Percentiles rank a stretch among this genome's conserved stretches.
Evolutionary conservation across 768 basidiomycete genomes (phyloP).

Genomic region (Psilocybe cyanescens): DNA sequence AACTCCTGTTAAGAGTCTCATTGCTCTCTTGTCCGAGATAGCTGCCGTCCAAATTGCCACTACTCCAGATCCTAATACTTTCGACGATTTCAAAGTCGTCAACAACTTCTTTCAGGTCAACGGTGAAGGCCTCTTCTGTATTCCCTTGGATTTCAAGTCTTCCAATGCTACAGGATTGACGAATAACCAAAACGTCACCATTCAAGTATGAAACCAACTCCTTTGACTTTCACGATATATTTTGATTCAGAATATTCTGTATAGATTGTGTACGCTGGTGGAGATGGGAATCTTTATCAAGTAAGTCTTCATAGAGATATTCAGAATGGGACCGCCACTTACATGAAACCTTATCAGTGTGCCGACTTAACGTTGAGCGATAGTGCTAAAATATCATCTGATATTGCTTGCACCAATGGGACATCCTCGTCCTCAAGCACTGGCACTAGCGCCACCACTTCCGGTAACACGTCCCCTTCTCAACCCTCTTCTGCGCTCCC

Average conservation of each 20-base stretch:
- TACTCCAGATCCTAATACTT: slow-evolving; percentile 59
- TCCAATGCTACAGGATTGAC: slow-evolving; percentile 53
- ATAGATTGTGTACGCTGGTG: slow-evolving; percentile 63
- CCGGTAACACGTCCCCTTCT: neutral
- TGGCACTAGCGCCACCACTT: slow-evolving; percentile 1
- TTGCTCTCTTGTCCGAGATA: slow-evolving; percentile 21
- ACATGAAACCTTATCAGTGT: slow-evolving; percentile 49
- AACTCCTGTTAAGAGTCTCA: slow-evolving; percentile 5
- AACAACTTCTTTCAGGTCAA: slow-evolving; percentile 51
- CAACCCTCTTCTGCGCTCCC: neutral
- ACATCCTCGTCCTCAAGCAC: slow-evolving; percentile 12
- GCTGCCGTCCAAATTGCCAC: slow-evolving; percentile 62
- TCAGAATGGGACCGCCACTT: neutral
- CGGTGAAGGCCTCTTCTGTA: slow-evolving; percentile 68
- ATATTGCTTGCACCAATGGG: slow-evolving; percentile 22
- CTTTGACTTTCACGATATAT: neutral
- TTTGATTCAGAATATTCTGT: neutral
- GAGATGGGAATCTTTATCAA: slow-evolving; percentile 76
- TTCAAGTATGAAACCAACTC: slow-evolving; percentile 46
- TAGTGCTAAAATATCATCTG: slow-evolving; percentile 51
- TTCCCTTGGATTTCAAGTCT: slow-evolving; percentile 62
- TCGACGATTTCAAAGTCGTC: slow-evolving; percentile 61
- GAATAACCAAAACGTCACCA: slow-evolving; percentile 74
- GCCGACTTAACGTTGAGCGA: slow-evolving; percentile 76
- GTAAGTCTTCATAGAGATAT: slow-evolving; percentile 32